These are phyloP conservation scores for Penicillium turbatum DNA, from an alignment of 495 filamentous ascomycete species.

Conservation along the genomic window DNA sequence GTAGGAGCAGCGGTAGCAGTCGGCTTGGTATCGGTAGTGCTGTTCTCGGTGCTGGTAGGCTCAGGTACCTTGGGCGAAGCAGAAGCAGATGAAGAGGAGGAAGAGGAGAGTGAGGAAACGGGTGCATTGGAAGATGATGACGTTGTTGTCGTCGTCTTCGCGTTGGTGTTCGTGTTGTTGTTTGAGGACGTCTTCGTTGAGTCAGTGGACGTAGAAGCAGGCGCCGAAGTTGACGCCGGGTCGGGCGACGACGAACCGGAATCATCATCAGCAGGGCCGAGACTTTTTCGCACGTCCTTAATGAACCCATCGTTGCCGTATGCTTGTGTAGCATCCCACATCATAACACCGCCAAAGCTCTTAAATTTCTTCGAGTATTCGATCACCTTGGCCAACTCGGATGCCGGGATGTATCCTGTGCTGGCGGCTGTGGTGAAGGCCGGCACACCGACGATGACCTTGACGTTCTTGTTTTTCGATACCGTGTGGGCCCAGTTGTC, in stretches of 20 bases:
- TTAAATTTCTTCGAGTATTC: conserved; percentile 48
- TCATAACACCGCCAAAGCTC: conserved; percentile 67
- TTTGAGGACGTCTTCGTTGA: conserved; percentile 15
- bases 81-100: conserved; percentile 29
- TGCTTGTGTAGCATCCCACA: conserved; percentile 66
- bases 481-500: conserved; percentile 63
- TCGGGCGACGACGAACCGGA: conserved; percentile 32
- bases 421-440: conserved; percentile 55
- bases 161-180: background rate
- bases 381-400: conserved; percentile 45
- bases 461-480: conserved; percentile 58
- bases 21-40: background rate
- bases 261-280: conserved; percentile 20
- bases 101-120: conserved; percentile 28
- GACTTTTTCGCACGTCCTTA: conserved; percentile 30
- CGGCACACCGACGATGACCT: conserved; percentile 63
- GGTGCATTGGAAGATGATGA: conserved; percentile 26
- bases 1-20: background rate
- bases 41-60: background rate
- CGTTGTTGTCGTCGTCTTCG: background rate
- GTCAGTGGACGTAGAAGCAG: conserved; percentile 32
- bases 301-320: conserved; percentile 57
- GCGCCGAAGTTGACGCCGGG: conserved; percentile 28
- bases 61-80: conserved; percentile 24
- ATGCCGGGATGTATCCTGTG: conserved; percentile 51